Conservation (phyloP, 805 yeast species). For the Candida vartiovaarae region DNA sequence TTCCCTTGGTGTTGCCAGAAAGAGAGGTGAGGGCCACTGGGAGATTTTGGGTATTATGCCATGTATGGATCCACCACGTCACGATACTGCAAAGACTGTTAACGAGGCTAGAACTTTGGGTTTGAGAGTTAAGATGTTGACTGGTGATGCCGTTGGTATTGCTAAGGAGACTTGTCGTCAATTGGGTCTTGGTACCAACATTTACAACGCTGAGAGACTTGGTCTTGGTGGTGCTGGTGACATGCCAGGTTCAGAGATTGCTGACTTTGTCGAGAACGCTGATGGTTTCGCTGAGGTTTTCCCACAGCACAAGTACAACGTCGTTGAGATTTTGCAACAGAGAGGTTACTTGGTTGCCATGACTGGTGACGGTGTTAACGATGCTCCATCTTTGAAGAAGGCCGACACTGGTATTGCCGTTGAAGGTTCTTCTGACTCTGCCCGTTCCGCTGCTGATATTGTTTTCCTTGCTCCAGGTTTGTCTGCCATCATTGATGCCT, state of each 20-base stretch:
- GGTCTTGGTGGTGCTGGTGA: constrained; percentile 92
- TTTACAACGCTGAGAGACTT: constrained; percentile 93
- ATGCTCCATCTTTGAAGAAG: constrained; percentile 95
- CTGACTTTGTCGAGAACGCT: constrained; percentile 95
- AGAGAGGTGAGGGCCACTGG: constrained; percentile 98
- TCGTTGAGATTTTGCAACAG: constrained; percentile 90
- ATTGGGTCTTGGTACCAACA: constrained; percentile 93
- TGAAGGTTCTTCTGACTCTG: constrained; percentile 97
- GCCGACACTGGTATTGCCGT: constrained; percentile 97
- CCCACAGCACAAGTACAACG: constrained; percentile 97
- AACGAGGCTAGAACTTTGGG: constrained; percentile 86
- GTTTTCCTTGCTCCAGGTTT: constrained; percentile 94
- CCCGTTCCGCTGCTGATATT: constrained; percentile 94
- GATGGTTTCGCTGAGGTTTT: constrained; percentile 98
- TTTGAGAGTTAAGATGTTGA: constrained; percentile 94
- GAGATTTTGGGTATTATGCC: constrained; percentile 97
- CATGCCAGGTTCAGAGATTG: constrained; percentile 96
- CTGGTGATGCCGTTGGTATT: constrained; percentile 99
- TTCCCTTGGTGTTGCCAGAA: constrained; percentile 97
- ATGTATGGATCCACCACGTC: constrained; percentile 98
- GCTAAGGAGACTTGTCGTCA: constrained; percentile 98
- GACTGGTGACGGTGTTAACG: constrained; percentile 99
- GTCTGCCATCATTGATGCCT: constrained; percentile 89
- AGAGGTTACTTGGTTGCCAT: constrained; percentile 97
- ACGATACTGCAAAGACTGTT: constrained; percentile 93